Percentiles rank a stretch among this genome's conserved stretches.
Evolutionary conservation across 164 flowering plant species (phyloP).

Genomic region (Vitis labrusca): DNA sequence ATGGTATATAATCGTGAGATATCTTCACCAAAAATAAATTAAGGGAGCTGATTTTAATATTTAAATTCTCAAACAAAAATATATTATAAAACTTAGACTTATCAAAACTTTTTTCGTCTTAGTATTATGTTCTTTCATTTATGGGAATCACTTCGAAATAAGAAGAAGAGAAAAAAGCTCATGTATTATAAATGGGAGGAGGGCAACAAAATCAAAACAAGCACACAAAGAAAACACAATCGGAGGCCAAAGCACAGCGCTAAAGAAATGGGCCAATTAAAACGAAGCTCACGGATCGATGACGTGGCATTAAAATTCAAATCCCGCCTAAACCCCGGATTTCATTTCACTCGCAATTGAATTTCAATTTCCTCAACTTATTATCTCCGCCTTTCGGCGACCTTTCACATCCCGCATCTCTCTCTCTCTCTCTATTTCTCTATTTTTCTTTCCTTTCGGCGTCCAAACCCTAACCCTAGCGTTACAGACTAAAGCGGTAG

Average conservation of each 20-base stretch:
- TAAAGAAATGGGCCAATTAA: background rate
- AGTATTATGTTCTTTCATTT: too few species aligned
- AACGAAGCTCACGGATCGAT: conserved; percentile 28
- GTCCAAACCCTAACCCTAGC: conserved; percentile 25
- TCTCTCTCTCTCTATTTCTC: conserved; percentile 5
- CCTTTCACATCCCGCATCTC: background rate
- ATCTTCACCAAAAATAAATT: too few species aligned
- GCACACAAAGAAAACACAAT: conserved; percentile 26
- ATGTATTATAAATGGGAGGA: too few species aligned
- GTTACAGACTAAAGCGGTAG: background rate
- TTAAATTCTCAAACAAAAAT: too few species aligned
- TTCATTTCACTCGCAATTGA: conserved; percentile 42
- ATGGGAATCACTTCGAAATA: too few species aligned
- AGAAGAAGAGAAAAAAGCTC: too few species aligned
- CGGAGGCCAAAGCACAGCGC: conserved; percentile 4
- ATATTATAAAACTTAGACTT: too few species aligned
- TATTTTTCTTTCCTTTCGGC: conserved; percentile 2
- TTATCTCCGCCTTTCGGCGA: conserved; percentile 20
- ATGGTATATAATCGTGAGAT: too few species aligned
- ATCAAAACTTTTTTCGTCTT: too few species aligned
- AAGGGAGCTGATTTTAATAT: too few species aligned
- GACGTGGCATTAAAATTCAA: conserved; percentile 37
- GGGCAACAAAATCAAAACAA: conserved; percentile 2
- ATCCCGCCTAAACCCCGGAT: conserved; percentile 47
- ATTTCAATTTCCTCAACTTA: conserved; percentile 37